Evolutionary conservation across 306 rosid species (phyloP).

Genomic region (Medicago lupulina): DNA sequence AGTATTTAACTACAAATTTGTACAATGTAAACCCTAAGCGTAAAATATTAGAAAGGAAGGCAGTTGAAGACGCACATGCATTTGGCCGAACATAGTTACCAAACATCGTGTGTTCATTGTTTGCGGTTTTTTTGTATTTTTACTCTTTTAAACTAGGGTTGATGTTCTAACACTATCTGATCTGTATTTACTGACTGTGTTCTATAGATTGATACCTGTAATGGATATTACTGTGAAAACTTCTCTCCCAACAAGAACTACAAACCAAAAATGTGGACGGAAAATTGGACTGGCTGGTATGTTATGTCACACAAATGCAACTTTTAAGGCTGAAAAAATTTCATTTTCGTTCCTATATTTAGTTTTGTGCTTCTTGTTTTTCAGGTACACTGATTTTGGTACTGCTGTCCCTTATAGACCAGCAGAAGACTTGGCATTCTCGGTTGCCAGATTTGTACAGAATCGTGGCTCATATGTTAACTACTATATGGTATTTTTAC

Average conservation of each 20-base stretch:
- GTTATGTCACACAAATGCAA: constrained; percentile 51
- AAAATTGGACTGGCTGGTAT: constrained; percentile 98
- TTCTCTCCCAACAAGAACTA: constrained; percentile 76
- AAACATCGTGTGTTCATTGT: background rate
- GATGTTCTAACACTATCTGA: background rate
- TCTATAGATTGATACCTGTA: constrained; percentile 84
- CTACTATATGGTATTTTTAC: constrained; percentile 81
- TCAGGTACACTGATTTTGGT: constrained; percentile 94
- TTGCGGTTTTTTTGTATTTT: background rate
- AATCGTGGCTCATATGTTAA: constrained; percentile 87
- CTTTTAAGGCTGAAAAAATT: background rate
- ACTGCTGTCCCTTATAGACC: constrained; percentile 81
- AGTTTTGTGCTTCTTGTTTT: constrained; percentile 15
- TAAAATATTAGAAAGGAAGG: background rate
- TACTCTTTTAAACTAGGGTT: background rate
- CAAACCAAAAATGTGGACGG: constrained; percentile 90
- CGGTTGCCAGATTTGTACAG: constrained; percentile 89
- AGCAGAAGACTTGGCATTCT: constrained; percentile 86
- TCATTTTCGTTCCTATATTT: background rate
- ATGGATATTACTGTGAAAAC: constrained; percentile 86
- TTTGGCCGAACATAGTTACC: background rate
- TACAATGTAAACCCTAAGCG: background rate
- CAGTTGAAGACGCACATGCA: background rate
- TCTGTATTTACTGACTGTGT: constrained; percentile 19
- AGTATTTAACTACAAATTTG: background rate